These are phyloP conservation scores for Podospora australis DNA, from an alignment of 495 filamentous ascomycete genomes.

Conservation along the genomic window DNA sequence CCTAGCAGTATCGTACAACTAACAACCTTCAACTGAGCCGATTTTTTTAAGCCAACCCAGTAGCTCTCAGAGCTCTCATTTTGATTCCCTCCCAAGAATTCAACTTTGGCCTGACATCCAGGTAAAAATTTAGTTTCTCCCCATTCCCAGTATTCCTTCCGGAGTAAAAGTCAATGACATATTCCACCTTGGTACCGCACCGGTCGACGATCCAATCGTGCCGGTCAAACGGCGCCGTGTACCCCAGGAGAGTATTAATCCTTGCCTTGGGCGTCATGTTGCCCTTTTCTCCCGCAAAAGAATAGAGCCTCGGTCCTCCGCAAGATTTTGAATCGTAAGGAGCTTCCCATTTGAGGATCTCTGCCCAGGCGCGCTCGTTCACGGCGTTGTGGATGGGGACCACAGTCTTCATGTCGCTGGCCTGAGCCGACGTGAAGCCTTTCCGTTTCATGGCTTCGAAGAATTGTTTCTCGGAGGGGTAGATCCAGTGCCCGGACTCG, in stretches of 20 bases:
- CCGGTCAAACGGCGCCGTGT: constrained; percentile 85
- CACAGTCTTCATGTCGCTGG: constrained; percentile 74
- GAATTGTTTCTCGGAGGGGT: constrained; percentile 92
- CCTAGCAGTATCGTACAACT: no score
- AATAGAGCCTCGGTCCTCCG: constrained; percentile 73
- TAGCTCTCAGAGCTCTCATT: constrained; percentile 63
- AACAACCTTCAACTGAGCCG: no score
- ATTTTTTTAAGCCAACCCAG: constrained; percentile 50
- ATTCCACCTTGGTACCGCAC: constrained; percentile 84
- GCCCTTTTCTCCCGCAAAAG: constrained; percentile 66
- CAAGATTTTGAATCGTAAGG: constrained; percentile 49
- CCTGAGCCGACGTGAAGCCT: constrained; percentile 44
- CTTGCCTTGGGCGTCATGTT: constrained; percentile 77
- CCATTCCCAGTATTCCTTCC: constrained; percentile 56
- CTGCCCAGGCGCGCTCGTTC: constrained; percentile 79
- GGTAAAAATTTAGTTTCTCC: constrained; percentile 75
- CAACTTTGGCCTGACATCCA: constrained; percentile 93
- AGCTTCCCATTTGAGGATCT: constrained; percentile 80
- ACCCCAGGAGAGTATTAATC: constrained; percentile 74
- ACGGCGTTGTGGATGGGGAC: constrained; percentile 98
- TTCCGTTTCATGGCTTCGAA: constrained; percentile 93
- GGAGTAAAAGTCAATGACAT: constrained; percentile 96
- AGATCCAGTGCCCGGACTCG: constrained; percentile 80
- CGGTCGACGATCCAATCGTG: constrained; percentile 97
- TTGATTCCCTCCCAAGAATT: constrained; percentile 85